A percentile compares a stretch with the other conserved stretches of the same genome.
phyloP scores from a whole-genome alignment of 2,329 filamentous ascomycete genomes.

The Harringtonia lauricola region DNA sequence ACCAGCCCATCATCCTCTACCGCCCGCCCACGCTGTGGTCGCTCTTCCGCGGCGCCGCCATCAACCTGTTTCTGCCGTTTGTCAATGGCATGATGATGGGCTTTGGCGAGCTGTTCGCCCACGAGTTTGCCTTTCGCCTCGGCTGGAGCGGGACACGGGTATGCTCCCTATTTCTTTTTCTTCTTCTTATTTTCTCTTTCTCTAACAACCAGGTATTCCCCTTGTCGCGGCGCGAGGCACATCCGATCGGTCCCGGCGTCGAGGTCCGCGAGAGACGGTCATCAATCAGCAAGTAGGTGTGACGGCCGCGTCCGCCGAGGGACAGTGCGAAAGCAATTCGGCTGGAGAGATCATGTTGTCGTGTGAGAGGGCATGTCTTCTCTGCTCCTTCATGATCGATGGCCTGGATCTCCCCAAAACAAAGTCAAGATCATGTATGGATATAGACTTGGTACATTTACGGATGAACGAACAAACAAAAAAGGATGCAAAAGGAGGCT shows the following conservation, averaged over 20 bases:
- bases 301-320: too few species aligned
- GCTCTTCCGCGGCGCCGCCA: conserved; percentile 75
- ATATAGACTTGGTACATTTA: conserved; percentile 2
- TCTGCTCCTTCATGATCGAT: too few species aligned
- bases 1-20: conserved; percentile 69
- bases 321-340: too few species aligned
- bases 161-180: not conserved
- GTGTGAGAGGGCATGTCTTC: too few species aligned
- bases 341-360: too few species aligned
- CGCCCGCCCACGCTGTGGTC: conserved; percentile 80
- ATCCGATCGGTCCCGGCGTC: conserved; percentile 69
- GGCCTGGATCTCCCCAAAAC: too few species aligned
- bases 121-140: conserved; percentile 85
- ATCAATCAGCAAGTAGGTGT: too few species aligned
- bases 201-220: conserved; percentile 47
- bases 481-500: not conserved
- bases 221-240: conserved; percentile 45
- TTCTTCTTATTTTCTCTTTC: not conserved
- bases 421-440: not conserved
- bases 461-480: not conserved
- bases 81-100: conserved; percentile 98
- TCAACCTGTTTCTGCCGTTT: conserved; percentile 91
- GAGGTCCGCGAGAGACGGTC: conserved; percentile 62
- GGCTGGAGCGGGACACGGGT: conserved; percentile 95
- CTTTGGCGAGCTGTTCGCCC: conserved; percentile 92